Base-by-base conservation (phyloP, 768 basidiomycete species). In the Tylopilus plumbeoviolaceoides region DNA sequence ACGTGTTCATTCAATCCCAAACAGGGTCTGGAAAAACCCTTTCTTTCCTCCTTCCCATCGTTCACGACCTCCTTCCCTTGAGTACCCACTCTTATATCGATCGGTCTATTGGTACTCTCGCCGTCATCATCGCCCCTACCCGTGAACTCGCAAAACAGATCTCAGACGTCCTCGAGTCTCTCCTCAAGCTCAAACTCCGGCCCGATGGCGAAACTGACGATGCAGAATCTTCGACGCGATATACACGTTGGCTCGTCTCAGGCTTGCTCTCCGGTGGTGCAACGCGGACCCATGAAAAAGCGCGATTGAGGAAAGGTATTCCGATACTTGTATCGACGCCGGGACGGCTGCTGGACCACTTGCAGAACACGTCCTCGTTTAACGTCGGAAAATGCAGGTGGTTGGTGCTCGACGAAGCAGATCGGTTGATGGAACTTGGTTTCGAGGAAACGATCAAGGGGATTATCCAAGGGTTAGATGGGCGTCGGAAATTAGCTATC, bases 1-100 rank as follows among this genome's bases (percentile, higher is more conserved):
- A 95, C 69, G 81, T 89, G 14, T 95, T 97, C 69, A 90, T 98
- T 51, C 95, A 97, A 69, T 91, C 93, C 12, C 94, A 98, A 67
- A 98, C 95, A 9, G 95, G 95, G 50, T 98, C 95, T 0, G 95
- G 95, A 64, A 98, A 98, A 72, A 98, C 95, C 0, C 73, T 98
- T 21, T 82, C 94, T 4, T 98, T 90, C 74, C 81, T 98, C 21
- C 82, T 98, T 11, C 95, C 95, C 25, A 92, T 98, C 68, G 81
- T 98, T 41, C 91, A 98, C 57, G 93, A 95, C 68, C 86, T 98
- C 48, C 80, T 98, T 33, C 91, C 93, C 1, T 78, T 98, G 46
- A 89, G 91, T 51, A 82, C 85, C 12, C 78, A 85, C n/a, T 94
- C 92, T 5, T 95, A 90, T 63, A 95, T 98, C 60, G 93, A 95